Evolutionary conservation across 1,139 yeast genomes (phyloP).

Genomic region (Suhomyces wounanorum): DNA sequence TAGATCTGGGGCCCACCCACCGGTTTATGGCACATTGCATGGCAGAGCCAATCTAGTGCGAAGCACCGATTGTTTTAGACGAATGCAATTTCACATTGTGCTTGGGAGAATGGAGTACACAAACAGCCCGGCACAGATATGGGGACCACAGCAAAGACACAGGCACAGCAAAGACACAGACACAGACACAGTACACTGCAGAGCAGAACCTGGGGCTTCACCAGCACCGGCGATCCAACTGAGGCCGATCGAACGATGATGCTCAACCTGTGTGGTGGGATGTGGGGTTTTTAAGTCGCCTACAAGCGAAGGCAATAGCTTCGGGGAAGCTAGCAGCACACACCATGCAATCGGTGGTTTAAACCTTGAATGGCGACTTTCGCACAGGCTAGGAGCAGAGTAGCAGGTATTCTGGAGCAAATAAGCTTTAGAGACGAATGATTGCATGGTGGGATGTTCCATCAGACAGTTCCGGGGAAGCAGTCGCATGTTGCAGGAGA

Average conservation of each 20-base stretch:
- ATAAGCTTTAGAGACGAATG: not conserved
- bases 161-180: too few relatives aligned
- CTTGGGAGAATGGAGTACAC: not conserved
- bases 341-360: not conserved
- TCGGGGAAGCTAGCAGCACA: not conserved
- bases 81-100: not conserved
- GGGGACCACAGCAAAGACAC: too few relatives aligned
- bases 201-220: too few relatives aligned
- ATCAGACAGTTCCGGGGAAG: not conserved
- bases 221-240: too few relatives aligned
- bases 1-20: not conserved
- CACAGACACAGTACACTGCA: too few relatives aligned
- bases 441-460: not conserved
- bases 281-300: too few relatives aligned
- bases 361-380: not conserved
- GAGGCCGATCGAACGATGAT: too few relatives aligned
- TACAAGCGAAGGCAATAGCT: too few relatives aligned
- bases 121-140: too few relatives aligned
- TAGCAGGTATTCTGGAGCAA: not conserved
- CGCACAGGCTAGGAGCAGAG: too few relatives aligned
- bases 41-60: not conserved
- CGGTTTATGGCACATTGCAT: not conserved
- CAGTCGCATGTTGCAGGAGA: not conserved
- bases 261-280: too few relatives aligned
- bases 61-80: constrained; percentile 2